Evolutionary conservation across 768 basidiomycete genomes (phyloP).

Genomic region (Saitozyma sp.): DNA sequence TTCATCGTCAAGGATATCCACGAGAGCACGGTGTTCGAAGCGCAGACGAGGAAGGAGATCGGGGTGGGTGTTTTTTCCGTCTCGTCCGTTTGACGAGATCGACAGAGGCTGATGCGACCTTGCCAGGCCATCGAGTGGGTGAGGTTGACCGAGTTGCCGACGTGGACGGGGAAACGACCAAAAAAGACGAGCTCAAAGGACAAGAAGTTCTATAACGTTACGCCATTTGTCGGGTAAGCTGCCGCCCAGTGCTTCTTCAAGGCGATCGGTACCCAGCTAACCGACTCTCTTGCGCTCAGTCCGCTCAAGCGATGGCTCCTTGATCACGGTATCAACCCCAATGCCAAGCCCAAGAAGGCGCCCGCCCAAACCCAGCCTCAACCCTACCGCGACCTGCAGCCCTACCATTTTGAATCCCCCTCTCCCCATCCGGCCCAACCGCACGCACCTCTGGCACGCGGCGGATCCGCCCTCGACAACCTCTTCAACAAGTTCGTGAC

Average conservation of each 20-base stretch:
- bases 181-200: constrained; percentile 52
- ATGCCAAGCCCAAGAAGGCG: background rate
- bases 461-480: constrained; percentile 28
- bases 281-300: constrained; percentile 7
- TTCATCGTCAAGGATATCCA: constrained; percentile 86
- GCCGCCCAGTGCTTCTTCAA: background rate
- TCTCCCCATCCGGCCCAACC: constrained; percentile 1
- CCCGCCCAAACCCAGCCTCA: background rate
- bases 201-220: constrained; percentile 85
- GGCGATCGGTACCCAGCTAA: background rate
- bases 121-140: constrained; percentile 96
- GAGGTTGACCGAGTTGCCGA: constrained; percentile 79
- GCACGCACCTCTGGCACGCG: background rate
- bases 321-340: constrained; percentile 19
- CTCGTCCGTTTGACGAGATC: background rate
- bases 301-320: constrained; percentile 43
- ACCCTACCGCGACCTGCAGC: constrained; percentile 28
- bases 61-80: constrained; percentile 63
- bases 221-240: constrained; percentile 74
- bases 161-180: constrained; percentile 70
- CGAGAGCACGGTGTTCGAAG: constrained; percentile 84
- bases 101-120: constrained; percentile 3
- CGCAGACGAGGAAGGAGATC: constrained; percentile 95
- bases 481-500: constrained; percentile 37
- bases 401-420: constrained; percentile 22